Evolutionary conservation across 257 asterid genomes (phyloP).

Genomic region (Striga asiatica): DNA sequence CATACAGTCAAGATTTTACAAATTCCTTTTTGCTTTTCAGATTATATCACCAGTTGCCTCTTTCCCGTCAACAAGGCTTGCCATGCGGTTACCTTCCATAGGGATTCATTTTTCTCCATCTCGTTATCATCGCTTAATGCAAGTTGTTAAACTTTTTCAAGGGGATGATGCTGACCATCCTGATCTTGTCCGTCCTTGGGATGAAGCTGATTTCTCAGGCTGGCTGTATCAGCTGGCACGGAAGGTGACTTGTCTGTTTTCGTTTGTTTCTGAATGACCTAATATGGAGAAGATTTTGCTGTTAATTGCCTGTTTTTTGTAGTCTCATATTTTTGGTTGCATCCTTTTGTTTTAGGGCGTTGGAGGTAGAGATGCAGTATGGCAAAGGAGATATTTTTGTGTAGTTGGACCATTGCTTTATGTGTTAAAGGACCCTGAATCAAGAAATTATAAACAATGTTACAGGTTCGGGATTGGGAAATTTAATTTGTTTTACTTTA

Average conservation of each 20-base stretch:
- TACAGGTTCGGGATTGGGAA: conserved; percentile 45
- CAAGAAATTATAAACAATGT: conserved; percentile 71
- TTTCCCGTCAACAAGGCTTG: conserved; percentile 71
- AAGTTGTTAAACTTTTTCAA: conserved; percentile 71
- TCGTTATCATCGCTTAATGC: conserved; percentile 93
- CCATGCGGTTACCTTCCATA: conserved; percentile 78
- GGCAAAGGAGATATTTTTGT: conserved; percentile 92
- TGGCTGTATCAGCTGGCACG: conserved; percentile 73
- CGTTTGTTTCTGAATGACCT: not conserved
- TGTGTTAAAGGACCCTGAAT: conserved; percentile 61
- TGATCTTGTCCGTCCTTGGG: conserved; percentile 64
- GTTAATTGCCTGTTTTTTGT: conserved; percentile 1
- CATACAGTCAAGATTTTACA: not conserved
- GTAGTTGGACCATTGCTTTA: conserved; percentile 83
- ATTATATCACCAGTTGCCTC: conserved; percentile 64
- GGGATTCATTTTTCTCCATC: conserved; percentile 94
- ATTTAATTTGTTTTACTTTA: not conserved
- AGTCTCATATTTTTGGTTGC: conserved; percentile 11
- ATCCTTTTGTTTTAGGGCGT: conserved; percentile 54
- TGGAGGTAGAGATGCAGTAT: conserved; percentile 94
- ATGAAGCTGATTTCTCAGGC: conserved; percentile 82
- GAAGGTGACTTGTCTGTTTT: conserved; percentile 41
- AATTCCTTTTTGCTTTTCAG: conserved; percentile 36
- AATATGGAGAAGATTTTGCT: not conserved
- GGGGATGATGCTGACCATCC: conserved; percentile 36